Conservation (phyloP, 129 eudicot species). For the Flaveria ramosissima region DNA sequence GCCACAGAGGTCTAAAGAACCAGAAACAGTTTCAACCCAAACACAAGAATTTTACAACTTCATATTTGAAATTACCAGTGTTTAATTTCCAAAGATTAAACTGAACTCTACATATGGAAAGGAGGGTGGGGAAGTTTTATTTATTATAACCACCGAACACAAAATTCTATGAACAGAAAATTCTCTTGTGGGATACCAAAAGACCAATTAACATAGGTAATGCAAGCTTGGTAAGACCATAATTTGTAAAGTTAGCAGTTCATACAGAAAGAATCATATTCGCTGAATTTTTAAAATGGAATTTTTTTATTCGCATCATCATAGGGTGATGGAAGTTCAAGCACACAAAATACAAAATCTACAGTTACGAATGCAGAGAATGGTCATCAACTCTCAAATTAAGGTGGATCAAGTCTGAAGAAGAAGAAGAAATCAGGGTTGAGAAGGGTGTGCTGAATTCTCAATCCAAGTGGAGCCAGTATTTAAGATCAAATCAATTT, state of each 20-base stretch:
- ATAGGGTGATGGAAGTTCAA: not conserved
- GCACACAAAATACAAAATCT: conserved; percentile 3
- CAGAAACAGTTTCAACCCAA: not conserved
- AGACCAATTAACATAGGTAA: not conserved
- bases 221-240: not conserved
- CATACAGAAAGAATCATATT: not conserved
- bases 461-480: not conserved
- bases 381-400: not conserved
- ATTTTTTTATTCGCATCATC: not conserved
- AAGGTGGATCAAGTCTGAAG: not conserved
- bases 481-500: not conserved
- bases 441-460: not conserved
- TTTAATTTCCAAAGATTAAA: not conserved
- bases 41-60: not conserved
- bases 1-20: not conserved
- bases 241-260: not conserved
- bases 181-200: not conserved
- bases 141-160: not conserved
- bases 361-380: not conserved
- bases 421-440: not conserved
- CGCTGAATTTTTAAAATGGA: not conserved
- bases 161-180: not conserved
- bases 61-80: not conserved
- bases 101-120: not conserved
- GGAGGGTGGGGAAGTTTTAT: not conserved